phyloP scores from a whole-genome alignment of 768 basidiomycete genomes.

The Tephrocybe sp. region DNA sequence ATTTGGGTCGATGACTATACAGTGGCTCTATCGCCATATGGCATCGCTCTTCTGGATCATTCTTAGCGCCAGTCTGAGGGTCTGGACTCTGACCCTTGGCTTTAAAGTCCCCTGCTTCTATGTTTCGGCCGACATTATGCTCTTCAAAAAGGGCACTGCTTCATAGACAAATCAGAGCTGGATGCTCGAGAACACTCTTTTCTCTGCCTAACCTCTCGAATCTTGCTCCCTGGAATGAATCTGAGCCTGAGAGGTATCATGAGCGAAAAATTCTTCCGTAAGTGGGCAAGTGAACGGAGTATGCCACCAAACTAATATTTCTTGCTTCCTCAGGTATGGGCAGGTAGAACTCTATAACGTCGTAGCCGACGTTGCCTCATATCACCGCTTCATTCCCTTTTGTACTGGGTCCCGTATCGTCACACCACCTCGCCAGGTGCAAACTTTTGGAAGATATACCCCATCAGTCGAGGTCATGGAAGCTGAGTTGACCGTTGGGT shows the following conservation, averaged over 20 bases:
- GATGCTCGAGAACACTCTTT: slow-evolving; percentile 36
- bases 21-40: too few species aligned
- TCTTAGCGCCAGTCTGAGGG: too few species aligned
- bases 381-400: slow-evolving; percentile 85
- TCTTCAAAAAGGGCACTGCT: slow-evolving; percentile 6
- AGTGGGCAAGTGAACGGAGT: slow-evolving; percentile 28
- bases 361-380: slow-evolving; percentile 85
- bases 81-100: too few species aligned
- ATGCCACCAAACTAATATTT: slow-evolving; percentile 6
- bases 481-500: slow-evolving; percentile 86
- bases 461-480: slow-evolving; percentile 49
- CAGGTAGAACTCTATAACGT: slow-evolving; percentile 78
- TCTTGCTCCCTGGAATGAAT: slow-evolving; percentile 35
- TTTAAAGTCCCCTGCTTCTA: slow-evolving; percentile 1
- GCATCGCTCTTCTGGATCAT: too few species aligned
- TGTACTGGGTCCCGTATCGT: slow-evolving; percentile 75
- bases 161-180: background rate
- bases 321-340: slow-evolving; percentile 55
- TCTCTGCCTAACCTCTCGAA: slow-evolving; percentile 50
- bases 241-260: slow-evolving; percentile 63
- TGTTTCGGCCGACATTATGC: slow-evolving; percentile 13
- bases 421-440: slow-evolving; percentile 23
- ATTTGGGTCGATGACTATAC: too few species aligned
- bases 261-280: slow-evolving; percentile 89
- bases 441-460: slow-evolving; percentile 23